phyloP scores from a whole-genome alignment of 2,329 filamentous ascomycete species.

The Fusarium penzigii region DNA sequence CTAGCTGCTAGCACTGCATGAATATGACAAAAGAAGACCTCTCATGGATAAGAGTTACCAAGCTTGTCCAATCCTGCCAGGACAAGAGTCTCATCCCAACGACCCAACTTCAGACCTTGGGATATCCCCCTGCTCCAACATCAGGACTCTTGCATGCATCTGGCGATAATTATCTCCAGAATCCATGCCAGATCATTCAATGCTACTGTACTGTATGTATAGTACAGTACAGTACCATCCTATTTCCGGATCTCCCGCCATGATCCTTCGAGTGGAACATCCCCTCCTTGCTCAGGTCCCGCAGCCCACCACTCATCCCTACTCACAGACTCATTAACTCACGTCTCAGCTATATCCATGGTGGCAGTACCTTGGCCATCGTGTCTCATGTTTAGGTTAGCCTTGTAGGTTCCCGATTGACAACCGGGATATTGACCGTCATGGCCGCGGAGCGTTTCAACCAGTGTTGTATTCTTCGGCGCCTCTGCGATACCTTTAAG shows the following conservation, averaged over 20 bases:
- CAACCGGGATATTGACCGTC: slow-evolving; percentile 20
- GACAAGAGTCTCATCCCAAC: neutral
- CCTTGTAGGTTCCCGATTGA: slow-evolving; percentile 27
- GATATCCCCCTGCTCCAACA: neutral
- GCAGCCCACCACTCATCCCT: neutral
- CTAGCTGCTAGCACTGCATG: too few species aligned
- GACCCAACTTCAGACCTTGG: neutral
- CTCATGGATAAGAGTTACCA: neutral
- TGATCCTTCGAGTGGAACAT: neutral
- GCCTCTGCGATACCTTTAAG: slow-evolving; percentile 16
- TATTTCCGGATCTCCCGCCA: neutral
- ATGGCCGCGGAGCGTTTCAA: slow-evolving; percentile 12
- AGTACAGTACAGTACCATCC: neutral
- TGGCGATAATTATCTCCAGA: too few species aligned
- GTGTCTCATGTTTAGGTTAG: slow-evolving; percentile 31
- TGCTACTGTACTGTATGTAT: too few species aligned
- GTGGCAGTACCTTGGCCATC: slow-evolving; percentile 16
- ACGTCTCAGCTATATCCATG: neutral
- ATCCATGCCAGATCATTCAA: neutral
- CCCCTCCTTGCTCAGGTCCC: neutral
- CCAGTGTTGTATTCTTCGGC: slow-evolving; percentile 11
- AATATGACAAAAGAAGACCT: too few species aligned
- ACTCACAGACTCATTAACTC: neutral
- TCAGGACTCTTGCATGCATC: neutral
- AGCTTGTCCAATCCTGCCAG: neutral